Evolutionary conservation across 2,329 filamentous ascomycete species (phyloP), one percentile per base, ranked within the genome.

Genomic region (Fusarium sp.): DNA sequence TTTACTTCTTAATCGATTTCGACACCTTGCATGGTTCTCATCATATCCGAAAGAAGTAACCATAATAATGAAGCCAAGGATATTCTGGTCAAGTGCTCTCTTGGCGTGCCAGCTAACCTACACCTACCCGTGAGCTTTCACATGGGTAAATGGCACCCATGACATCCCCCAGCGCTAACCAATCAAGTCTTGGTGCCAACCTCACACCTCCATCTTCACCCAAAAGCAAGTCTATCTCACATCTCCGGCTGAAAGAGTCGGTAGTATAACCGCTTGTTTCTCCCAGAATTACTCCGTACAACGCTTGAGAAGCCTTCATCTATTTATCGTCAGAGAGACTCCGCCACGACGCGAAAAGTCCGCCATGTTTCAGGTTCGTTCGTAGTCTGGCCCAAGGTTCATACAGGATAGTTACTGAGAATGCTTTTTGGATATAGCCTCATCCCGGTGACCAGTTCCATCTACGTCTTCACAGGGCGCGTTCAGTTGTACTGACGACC

Each of bases 381-480:
- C 17, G 72, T 73, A 41, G 29, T 36, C 46, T 15, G 36, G 14
- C 20, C 21, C 35, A 14, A 36, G n/a, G 21, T 18, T 36, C 15
- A 6, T n/a, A 35, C 46, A 18, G 18, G 9, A 20, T 58, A n/a
- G n/a, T n/a, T n/a, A 21, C 72, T 73, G 39, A 74, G 31, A 43
- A 51, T 37, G 7, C 17, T 21, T 29, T 21, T 36, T 33, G 17
- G 35, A 40, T 35, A 18, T 73, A 89, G 87, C 85, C 85, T 69
- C 87, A 91, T 75, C 90, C 90, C 39, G 87, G 89, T 76, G 90
- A 94, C 76, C 87, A 87, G 66, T 92, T 96, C 76, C 91, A 88
- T 67, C 84, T 97, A 49, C 91, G 94, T 64, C 84, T 92, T 67
- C 94, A 97, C 80, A 90, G 94, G 53, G 94, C 94, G 42, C 88